Base-by-base conservation (phyloP, 2,329 filamentous ascomycete genomes). In the Cercospora sp. region DNA sequence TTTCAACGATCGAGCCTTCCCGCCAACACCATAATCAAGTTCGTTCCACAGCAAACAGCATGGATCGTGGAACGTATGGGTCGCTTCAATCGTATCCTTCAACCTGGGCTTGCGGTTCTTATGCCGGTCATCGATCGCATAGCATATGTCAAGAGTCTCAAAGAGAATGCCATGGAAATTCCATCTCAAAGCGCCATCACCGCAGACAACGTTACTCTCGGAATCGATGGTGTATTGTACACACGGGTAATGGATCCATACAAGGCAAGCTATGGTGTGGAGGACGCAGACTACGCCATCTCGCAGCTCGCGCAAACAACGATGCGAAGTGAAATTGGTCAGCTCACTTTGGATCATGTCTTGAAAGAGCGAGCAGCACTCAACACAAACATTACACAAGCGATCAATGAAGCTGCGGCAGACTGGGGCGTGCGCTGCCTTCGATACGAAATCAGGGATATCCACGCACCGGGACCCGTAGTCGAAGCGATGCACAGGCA, bases 11-110 rank as follows among this genome's bases (percentile, higher is more conserved):
- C 83, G 55, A 81, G 84, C 23, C 85, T 97, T 63, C 95, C 95
- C 30, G 92, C 94, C 74, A 99, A 99, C 82, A 99, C 95, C 3
- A 85, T 99, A 71, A 85, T 99, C 75, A 92, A 94, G 69, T 99
- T 73, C 81, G 95, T 99, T 51, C 95, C 95, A n/a, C 95, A 99
- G 82, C 95, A 99, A 84, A 98, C 94, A 75, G 95, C 95, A 80
- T 99, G 95, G 95, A 94, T 99, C 68, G 95, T 99, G 66, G 95
- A 99, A 87, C 94, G 95, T 78, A 99, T 99, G 95, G 95, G 95
- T 76, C 95, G 94, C 82, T 99, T 97, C 84, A 91, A 92, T 82
- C 88, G 94, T 69, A 97, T 99, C 76, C 84, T 99, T 61, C 88
- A 97, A 75, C 95, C 95, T 3, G 95, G 95, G 66, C 85, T 99